Percentiles rank a stretch among this genome's conserved stretches.
These are phyloP conservation scores for Pilatotrama ljubarskyi DNA, from an alignment of 768 basidiomycete species.

Conservation along the genomic window DNA sequence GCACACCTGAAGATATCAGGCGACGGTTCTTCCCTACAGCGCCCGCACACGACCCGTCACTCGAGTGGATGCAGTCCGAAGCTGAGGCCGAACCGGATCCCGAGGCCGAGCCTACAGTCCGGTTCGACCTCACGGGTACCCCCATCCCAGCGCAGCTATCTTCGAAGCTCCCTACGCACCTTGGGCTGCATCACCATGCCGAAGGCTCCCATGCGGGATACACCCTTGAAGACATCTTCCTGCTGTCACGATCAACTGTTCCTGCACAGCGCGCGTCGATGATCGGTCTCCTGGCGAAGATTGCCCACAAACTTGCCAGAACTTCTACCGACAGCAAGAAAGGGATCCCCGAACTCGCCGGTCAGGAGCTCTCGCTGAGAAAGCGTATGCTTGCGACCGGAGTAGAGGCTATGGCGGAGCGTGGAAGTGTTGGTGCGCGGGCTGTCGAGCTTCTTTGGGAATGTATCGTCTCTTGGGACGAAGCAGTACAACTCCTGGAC, in stretches of 20 bases:
- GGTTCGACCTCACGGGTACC: conserved; percentile 71
- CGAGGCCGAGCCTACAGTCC: conserved; percentile 37
- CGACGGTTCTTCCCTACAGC: conserved; percentile 78
- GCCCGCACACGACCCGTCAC: conserved; percentile 64
- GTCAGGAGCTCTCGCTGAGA: conserved; percentile 46
- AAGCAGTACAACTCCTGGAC: conserved; percentile 32
- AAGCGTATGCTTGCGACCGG: conserved; percentile 67
- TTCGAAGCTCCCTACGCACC: conserved; percentile 69
- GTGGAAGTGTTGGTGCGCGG: conserved; percentile 63
- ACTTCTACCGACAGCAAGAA: conserved; percentile 33
- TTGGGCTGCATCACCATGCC: conserved; percentile 91
- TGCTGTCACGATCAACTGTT: conserved; percentile 78
- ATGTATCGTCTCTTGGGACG: conserved; percentile 68
- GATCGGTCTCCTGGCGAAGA: conserved; percentile 67
- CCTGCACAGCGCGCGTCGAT: conserved; percentile 82
- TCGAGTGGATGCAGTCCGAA: conserved; percentile 72
- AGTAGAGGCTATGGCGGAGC: conserved; percentile 62
- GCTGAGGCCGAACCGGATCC: conserved; percentile 27
- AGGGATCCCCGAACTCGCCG: conserved; percentile 37
- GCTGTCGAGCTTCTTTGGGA: conserved; percentile 78
- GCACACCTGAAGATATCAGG: conserved; percentile 82
- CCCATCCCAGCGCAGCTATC: conserved; percentile 60
- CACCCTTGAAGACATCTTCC: conserved; percentile 82
- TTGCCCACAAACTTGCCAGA: conserved; percentile 42
- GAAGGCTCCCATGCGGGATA: conserved; percentile 82